Base-by-base conservation (phyloP, 2,329 filamentous ascomycete genomes). In the Fusarium algeriense region DNA sequence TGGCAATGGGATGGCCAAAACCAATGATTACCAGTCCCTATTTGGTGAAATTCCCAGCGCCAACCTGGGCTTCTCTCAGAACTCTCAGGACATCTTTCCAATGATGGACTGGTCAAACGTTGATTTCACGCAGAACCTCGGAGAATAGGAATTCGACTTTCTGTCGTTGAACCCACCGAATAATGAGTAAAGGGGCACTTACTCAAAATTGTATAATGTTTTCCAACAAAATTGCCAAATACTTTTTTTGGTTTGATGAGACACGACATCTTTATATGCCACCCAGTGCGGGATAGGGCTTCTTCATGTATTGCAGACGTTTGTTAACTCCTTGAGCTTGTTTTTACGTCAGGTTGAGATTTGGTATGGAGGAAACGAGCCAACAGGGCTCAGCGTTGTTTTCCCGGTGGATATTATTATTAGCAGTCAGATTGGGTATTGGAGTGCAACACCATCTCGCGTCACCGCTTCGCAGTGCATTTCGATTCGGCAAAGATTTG, bases 41-140 rank as follows among this genome's bases (percentile, higher is more conserved):
- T 89, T 89, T 67, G 82, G 80, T 15, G 84, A 87, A 41, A 77
- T 87, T 7, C 84, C 86, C 5, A 88, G 85, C 68, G 79, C 86
- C 37, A 82, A 84, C 46, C 79, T 85, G 41, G 85, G 85, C 28
- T 88, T 85, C 74, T 86, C 83, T 6, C 87, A 89, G 72, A 81
- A 81, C 17, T 84, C 84, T 6, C 85, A 86, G 57, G 86, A 88
- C 46, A 80, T 88, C 23, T 84, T 86, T 63, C 77, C 80, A 15
- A 77, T 85, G n/a, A 77, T 85, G 61, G 83, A 86, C 52, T 85
- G 84, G 82, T 74, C 73, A n/a, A 76, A 72, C 55, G 65, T 81
- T 67, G 78, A 80, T 52, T 80, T 79, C 68, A 73, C 73, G 48
- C 75, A 75, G 45, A 67, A 70, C 45, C 80, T 81, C 43, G 75